Evolutionary conservation across 2,329 filamentous ascomycete species (phyloP), one percentile per base, ranked within the genome.

Genomic region (Claviceps humidiphila): DNA sequence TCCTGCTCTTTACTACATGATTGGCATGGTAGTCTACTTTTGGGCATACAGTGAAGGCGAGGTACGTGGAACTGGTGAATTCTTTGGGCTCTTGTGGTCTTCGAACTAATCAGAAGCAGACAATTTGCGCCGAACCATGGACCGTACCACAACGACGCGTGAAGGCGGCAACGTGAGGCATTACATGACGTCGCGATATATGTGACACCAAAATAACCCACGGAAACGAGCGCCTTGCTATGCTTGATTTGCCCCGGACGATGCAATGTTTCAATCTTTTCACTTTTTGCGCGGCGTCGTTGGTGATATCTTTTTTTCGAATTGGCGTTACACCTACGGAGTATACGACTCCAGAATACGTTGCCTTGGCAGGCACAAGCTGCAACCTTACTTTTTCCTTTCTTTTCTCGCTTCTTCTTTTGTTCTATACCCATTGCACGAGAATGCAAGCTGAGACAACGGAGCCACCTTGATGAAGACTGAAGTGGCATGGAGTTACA

Each of bases 21-120:
- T 96, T 56, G 91, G 85, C 20, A 83, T 94, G 71, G 75, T 73
- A 7, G 84, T 93, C 14, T 98, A 97, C 69, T 95, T 97, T 62
- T 96, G 90, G 90, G 93, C 88, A 1, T 97, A 94, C 63, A 93
- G 85, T 62, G 91, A 98, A 69, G 93, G 93, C 69, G 93, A 98
- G 84, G 90, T 95, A 70, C 65, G 85, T 43, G 58, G 26, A 7
- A 1, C n/a, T 22, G 13, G 8, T 14, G 20, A 13, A 20, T n/a
- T 13, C 5, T 42, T 42, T 42, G 3, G 11, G 2, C 20, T 22
- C n/a, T 5, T 9, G n/a, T 41, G 16, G 16, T 41, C 39, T 41
- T n/a, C 14, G 40, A 20, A 17, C 52, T 51, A 44, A 51, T 50
- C 45, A 53, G 1, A n/a, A 11, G 16, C 52, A 85, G 82, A 77